Evolutionary conservation across 352 stramenopile species (phyloP).

Genomic region (Pythium phragmitis): DNA sequence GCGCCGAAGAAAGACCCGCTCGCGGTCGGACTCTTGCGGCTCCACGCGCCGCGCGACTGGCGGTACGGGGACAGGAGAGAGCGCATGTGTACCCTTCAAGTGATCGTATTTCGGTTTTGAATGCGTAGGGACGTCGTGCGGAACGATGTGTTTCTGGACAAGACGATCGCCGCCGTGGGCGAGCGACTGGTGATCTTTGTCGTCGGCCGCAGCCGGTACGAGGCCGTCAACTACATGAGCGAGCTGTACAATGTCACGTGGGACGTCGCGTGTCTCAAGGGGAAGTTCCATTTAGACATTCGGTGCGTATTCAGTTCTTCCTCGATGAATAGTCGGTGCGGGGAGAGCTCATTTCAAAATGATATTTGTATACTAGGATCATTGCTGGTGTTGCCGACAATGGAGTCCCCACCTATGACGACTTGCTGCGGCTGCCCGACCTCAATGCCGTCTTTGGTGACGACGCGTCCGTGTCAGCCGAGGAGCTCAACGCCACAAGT

Average conservation of each 20-base stretch:
- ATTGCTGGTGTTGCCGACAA: constrained; percentile 8
- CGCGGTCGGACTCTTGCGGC: constrained; percentile 7
- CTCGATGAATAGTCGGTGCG: background rate
- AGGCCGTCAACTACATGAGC: constrained; percentile 75
- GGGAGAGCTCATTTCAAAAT: background rate
- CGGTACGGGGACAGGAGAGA: constrained; percentile 1
- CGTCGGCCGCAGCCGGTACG: constrained; percentile 47
- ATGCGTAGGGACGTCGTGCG: constrained; percentile 17
- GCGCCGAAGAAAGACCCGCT: background rate
- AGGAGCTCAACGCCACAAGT: constrained; percentile 53
- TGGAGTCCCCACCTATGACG: constrained; percentile 46
- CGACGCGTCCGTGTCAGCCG: constrained; percentile 28
- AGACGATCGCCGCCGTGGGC: constrained; percentile 43
- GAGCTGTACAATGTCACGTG: constrained; percentile 74
- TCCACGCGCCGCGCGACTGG: constrained; percentile 17
- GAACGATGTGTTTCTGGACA: constrained; percentile 70
- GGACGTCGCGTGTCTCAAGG: constrained; percentile 56
- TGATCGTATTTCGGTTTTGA: background rate
- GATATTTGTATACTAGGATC: constrained; percentile 1
- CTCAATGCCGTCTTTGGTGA: constrained; percentile 69
- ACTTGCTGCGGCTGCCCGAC: constrained; percentile 60
- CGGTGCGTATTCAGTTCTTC: constrained; percentile 7
- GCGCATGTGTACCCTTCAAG: background rate
- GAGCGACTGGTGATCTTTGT: constrained; percentile 65
- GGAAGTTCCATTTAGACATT: constrained; percentile 57